These are phyloP conservation scores for Coemansia interrupta DNA, from an alignment of 192 early-diverging fungal genomes.

Conservation along the genomic window DNA sequence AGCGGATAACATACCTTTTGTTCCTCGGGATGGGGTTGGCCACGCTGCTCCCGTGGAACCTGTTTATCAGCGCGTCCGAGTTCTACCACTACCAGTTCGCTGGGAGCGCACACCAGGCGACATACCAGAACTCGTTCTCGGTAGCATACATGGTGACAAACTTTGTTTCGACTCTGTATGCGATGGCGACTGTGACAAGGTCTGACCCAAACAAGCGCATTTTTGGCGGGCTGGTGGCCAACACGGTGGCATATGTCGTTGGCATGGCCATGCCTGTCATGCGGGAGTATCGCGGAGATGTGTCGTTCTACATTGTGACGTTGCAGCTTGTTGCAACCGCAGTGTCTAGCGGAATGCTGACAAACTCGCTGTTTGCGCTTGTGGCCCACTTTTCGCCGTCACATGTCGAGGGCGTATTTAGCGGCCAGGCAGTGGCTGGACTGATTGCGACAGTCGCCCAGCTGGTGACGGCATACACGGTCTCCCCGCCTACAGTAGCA, in stretches of 20 bases:
- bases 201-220: slow-evolving; percentile 44
- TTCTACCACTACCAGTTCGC: slow-evolving; percentile 65
- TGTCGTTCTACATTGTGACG: slow-evolving; percentile 64
- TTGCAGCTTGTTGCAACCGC: slow-evolving; percentile 59
- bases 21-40: slow-evolving; percentile 74
- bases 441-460: slow-evolving; percentile 63
- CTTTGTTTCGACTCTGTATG: slow-evolving; percentile 54
- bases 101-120: slow-evolving; percentile 57
- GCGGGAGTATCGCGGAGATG: slow-evolving; percentile 40
- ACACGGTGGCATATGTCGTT: slow-evolving; percentile 53
- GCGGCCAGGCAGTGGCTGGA: slow-evolving; percentile 64
- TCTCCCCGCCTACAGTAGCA: slow-evolving; percentile 11
- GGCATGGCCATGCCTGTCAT: slow-evolving; percentile 55
- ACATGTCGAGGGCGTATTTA: slow-evolving; percentile 70
- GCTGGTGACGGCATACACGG: slow-evolving; percentile 57
- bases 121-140: slow-evolving; percentile 78
- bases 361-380: slow-evolving; percentile 69
- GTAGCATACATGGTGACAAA: slow-evolving; percentile 61
- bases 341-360: slow-evolving; percentile 59
- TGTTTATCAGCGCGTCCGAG: slow-evolving; percentile 75
- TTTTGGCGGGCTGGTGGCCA: slow-evolving; percentile 52
- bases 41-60: slow-evolving; percentile 77
- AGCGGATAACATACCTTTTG: slow-evolving; percentile 56
- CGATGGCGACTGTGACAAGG: slow-evolving; percentile 49
- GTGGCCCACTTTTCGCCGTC: slow-evolving; percentile 64